Evolutionary conservation across 176 grass and related monocot species (phyloP).

Genomic region (Hordeum marinum): DNA sequence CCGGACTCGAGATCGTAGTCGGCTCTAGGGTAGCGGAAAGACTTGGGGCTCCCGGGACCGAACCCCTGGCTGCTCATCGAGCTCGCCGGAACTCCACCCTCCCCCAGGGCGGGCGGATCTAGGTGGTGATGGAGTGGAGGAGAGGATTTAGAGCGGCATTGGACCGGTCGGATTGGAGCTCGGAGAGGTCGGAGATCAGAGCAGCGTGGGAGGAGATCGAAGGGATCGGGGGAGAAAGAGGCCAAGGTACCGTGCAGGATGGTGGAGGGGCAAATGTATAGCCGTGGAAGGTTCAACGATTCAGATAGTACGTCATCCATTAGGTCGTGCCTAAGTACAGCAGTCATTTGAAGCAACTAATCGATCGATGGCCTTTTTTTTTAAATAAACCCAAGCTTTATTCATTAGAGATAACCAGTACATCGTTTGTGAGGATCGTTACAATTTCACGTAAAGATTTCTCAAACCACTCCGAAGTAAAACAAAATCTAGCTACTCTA

Average conservation of each 20-base stretch:
- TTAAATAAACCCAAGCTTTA: too few relatives aligned
- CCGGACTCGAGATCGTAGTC: conserved; percentile 83
- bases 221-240: neutral
- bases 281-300: neutral
- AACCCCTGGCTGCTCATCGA: conserved; percentile 70
- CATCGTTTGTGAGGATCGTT: too few relatives aligned
- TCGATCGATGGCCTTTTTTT: too few relatives aligned
- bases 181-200: neutral
- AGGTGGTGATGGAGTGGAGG: neutral
- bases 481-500: too few relatives aligned
- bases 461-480: too few relatives aligned
- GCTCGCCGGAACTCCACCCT: conserved; percentile 9
- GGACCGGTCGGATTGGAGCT: neutral
- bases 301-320: too few relatives aligned
- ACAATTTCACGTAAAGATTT: too few relatives aligned
- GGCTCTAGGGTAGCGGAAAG: conserved; percentile 70
- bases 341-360: too few relatives aligned
- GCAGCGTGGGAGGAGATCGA: neutral
- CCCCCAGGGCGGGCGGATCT: conserved; percentile 3
- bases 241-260: neutral
- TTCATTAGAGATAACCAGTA: too few relatives aligned
- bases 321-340: too few relatives aligned
- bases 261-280: neutral
- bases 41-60: conserved; percentile 64
- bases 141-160: neutral